Conservation (phyloP, 768 basidiomycete species). For the Pleurotus eryngii region DNA sequence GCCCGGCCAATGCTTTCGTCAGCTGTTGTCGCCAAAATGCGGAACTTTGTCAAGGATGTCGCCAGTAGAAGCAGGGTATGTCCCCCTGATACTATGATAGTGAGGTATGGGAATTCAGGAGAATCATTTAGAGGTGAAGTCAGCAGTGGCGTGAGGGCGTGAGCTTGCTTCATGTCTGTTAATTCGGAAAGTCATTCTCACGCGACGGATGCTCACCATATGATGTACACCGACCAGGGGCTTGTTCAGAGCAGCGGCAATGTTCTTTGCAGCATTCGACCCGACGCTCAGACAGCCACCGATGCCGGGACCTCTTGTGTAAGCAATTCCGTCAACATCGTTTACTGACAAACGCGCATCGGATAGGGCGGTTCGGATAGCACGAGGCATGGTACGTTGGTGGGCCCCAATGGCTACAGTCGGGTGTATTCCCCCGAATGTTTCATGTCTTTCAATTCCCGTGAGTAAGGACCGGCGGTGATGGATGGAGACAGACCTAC, state of each 20-base stretch:
- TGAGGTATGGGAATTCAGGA: conserved; percentile 81
- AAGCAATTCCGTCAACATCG: conserved; percentile 85
- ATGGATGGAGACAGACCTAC: conserved; percentile 29
- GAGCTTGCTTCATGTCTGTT: conserved; percentile 69
- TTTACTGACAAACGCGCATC: conserved; percentile 57
- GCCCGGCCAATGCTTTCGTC: conserved; percentile 78
- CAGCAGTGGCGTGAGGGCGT: conserved; percentile 78
- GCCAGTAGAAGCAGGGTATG: conserved; percentile 88
- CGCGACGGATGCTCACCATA: conserved; percentile 59
- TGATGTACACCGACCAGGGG: conserved; percentile 92
- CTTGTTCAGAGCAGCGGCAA: conserved; percentile 75
- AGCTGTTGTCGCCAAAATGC: conserved; percentile 67
- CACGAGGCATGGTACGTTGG: conserved; percentile 76
- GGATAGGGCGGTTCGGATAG: conserved; percentile 61
- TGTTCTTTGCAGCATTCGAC: conserved; percentile 77
- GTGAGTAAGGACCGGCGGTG: not conserved
- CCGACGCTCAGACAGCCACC: conserved; percentile 77
- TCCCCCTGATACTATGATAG: conserved; percentile 88
- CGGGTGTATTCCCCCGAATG: conserved; percentile 74
- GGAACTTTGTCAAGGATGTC: conserved; percentile 51
- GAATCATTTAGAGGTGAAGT: conserved; percentile 43
- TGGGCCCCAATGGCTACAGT: conserved; percentile 76
- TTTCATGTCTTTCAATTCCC: conserved; percentile 44
- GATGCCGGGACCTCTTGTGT: conserved; percentile 82
- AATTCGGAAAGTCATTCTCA: not conserved